Evolutionary conservation across 805 yeast species (phyloP).

Genomic region (Priceomyces melissophilus): DNA sequence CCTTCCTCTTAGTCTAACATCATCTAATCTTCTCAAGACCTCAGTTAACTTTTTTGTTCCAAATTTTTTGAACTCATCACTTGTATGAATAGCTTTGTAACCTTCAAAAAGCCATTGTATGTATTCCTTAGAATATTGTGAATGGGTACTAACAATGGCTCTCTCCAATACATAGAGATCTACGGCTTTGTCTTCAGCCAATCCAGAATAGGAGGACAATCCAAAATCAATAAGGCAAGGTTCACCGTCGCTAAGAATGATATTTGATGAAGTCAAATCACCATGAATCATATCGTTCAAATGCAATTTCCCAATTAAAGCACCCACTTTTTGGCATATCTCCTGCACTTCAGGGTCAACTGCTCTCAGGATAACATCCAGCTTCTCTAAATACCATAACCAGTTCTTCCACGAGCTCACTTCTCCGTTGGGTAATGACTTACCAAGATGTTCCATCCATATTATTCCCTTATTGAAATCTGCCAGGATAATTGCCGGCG

Average conservation of each 20-base stretch:
- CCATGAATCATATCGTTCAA: conserved; percentile 83
- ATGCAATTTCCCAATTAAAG: conserved; percentile 68
- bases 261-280: conserved; percentile 88
- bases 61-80: conserved; percentile 22
- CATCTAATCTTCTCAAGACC: conserved; percentile 63
- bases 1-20: conserved; percentile 87
- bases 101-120: conserved; percentile 73
- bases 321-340: conserved; percentile 57
- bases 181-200: conserved; percentile 94
- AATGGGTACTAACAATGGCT: conserved; percentile 89
- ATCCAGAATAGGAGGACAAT: conserved; percentile 66
- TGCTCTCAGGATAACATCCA: conserved; percentile 17
- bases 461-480: conserved; percentile 77
- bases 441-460: conserved; percentile 84
- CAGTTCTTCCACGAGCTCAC: conserved; percentile 69
- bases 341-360: conserved; percentile 34
- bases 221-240: conserved; percentile 91
- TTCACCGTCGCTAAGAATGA: conserved; percentile 45
- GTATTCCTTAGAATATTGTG: conserved; percentile 61
- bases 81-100: conserved; percentile 42
- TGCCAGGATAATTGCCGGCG: conserved; percentile 72
- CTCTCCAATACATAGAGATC: conserved; percentile 92
- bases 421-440: conserved; percentile 45
- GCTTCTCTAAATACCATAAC: conserved; percentile 58
- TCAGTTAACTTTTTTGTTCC: conserved; percentile 47